Percentiles rank a stretch among this genome's conserved stretches.
phyloP scores from a whole-genome alignment of 495 filamentous ascomycete species.

The Aspergillus heteromorphus region DNA sequence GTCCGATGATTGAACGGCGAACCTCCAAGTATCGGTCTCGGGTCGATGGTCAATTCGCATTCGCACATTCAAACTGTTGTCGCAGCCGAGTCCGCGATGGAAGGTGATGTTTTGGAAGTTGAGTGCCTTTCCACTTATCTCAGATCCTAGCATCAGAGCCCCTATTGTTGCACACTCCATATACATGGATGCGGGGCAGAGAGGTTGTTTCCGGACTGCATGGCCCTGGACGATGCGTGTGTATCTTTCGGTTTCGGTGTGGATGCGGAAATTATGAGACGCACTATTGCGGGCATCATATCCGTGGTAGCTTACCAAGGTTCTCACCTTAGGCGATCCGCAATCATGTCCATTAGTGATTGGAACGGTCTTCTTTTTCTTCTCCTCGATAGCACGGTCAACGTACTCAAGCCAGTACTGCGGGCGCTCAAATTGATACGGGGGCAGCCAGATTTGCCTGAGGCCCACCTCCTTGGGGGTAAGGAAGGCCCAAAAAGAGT shows the following conservation, averaged over 20 bases:
- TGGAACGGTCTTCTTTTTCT: neutral
- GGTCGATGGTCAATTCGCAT: neutral
- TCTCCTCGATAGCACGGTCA: neutral
- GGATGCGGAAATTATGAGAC: neutral
- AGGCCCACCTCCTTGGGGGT: neutral
- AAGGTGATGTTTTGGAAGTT: neutral
- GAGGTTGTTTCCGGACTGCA: neutral
- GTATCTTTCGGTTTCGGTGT: neutral
- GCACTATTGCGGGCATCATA: neutral
- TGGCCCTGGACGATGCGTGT: neutral
- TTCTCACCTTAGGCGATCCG: neutral
- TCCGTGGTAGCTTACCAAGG: neutral
- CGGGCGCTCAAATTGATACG: neutral
- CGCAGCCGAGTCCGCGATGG: neutral
- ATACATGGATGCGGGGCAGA: neutral
- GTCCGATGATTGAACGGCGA: neutral
- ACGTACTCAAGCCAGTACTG: neutral
- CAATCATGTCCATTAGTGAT: neutral
- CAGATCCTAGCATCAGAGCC: neutral
- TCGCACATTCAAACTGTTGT: neutral
- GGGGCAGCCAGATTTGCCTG: neutral
- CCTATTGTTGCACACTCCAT: neutral
- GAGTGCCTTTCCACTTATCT: neutral
- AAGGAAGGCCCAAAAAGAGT: neutral
- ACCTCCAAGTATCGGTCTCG: neutral